Base-by-base conservation (phyloP, 257 asterid genomes). In the Dorcoceras hygrometricum region DNA sequence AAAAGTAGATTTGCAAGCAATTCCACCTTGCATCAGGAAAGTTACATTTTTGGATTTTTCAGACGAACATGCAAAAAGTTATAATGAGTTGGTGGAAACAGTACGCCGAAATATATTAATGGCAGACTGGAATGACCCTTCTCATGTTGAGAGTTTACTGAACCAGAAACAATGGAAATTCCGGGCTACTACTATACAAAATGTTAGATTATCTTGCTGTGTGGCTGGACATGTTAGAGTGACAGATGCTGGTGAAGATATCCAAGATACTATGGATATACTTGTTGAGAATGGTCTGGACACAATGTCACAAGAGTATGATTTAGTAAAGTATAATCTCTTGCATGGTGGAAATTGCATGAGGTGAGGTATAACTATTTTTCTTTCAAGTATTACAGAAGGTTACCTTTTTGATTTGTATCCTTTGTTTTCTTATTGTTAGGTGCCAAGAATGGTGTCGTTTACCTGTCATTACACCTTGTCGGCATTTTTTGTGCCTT, bases 371-470 rank as follows among this genome's bases (percentile, higher is more conserved):
- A n/a, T 43, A 61, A 24, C 56, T n/a, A 26, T 67, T 62, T 56
- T 28, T 28, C 68, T 75, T 71, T 71, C 54, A 22, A 58, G 59
- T 76, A 58, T 27, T 39, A 61, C 59, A 69, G 39, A 54, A 59
- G 63, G 72, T 75, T 48, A 56, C 71, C 46, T 62, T 29, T 68
- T 12, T 39, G 58, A 60, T 51, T 75, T 55, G 54, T 65, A 67
- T 77, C 39, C 50, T 61, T 68, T 23, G 73, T 65, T 19, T 65
- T 60, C 67, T 28, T 63, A 57, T 60, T 64, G 64, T 57, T 67
- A 94, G 99, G 91, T 94, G 99, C 76, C 54, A n/a, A 59, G 93
- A 74, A 81, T 90, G 99, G 97, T 90, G 97, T 75, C 96, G 99
- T 70, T 83, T 94, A 72, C 99, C 97, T 36, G 84, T 90, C 72